These are phyloP conservation scores for Hymenoscyphus fraxineus DNA, from an alignment of 2,329 filamentous ascomycete genomes.

Conservation along the genomic window DNA sequence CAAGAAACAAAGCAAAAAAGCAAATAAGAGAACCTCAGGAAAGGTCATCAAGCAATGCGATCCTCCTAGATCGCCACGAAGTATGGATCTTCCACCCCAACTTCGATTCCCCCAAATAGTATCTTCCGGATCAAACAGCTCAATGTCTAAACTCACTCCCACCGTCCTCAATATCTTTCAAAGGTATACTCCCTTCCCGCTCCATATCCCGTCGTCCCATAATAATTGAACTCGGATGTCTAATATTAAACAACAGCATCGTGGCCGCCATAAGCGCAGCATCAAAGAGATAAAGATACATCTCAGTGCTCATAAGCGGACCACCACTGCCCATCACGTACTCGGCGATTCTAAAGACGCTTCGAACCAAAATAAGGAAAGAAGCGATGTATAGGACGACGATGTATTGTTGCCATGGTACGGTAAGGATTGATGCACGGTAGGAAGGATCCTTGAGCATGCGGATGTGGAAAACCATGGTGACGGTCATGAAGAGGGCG, in stretches of 20 bases:
- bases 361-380: slow-evolving; percentile 43
- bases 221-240: slow-evolving; percentile 34
- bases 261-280: slow-evolving; percentile 40
- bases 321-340: slow-evolving; percentile 42
- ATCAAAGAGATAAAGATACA: slow-evolving; percentile 43
- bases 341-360: slow-evolving; percentile 44
- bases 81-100: too few species aligned
- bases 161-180: slow-evolving; percentile 3
- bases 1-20: too few species aligned
- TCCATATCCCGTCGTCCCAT: slow-evolving; percentile 3
- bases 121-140: neutral
- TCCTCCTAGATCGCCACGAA: too few species aligned
- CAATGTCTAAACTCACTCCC: slow-evolving; percentile 2
- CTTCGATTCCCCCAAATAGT: too few species aligned
- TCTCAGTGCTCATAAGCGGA: slow-evolving; percentile 41
- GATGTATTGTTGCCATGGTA: slow-evolving; percentile 38
- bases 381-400: slow-evolving; percentile 40
- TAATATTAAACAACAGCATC: slow-evolving; percentile 35
- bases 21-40: too few species aligned
- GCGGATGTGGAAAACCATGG: slow-evolving; percentile 42
- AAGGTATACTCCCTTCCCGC: neutral
- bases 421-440: slow-evolving; percentile 13
- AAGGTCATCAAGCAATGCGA: too few species aligned
- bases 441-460: slow-evolving; percentile 33
- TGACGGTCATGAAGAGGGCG: slow-evolving; percentile 44